A percentile compares a stretch with the other conserved stretches of the same genome.
These are phyloP conservation scores for Phytophthora sojae DNA, from an alignment of 352 stramenopile species.

Conservation along the genomic window DNA sequence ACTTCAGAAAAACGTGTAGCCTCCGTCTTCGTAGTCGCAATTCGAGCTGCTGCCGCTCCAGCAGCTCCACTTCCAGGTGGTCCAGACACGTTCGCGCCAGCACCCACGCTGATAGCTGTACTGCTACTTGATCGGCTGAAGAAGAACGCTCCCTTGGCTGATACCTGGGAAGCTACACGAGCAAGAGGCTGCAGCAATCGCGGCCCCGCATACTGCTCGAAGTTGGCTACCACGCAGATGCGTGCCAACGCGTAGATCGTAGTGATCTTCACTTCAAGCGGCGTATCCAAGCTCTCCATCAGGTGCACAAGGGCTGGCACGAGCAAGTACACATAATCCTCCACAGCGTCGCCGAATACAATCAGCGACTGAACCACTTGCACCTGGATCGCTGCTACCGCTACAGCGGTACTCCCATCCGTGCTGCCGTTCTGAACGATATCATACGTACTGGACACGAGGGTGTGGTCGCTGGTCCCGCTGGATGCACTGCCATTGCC, in stretches of 20 bases:
- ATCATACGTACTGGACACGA: slow-evolving; percentile 36
- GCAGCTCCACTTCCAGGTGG: slow-evolving; percentile 20
- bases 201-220: slow-evolving; percentile 84
- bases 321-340: slow-evolving; percentile 96
- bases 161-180: slow-evolving; percentile 78
- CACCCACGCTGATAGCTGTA: slow-evolving; percentile 14
- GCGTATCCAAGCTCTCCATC: slow-evolving; percentile 91
- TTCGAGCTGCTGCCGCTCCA: slow-evolving; percentile 34
- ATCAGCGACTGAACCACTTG: slow-evolving; percentile 91
- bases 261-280: slow-evolving; percentile 80
- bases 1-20: slow-evolving; percentile 79
- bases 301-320: slow-evolving; percentile 94
- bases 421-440: slow-evolving; percentile 35
- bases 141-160: slow-evolving; percentile 75
- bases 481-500: slow-evolving; percentile 6
- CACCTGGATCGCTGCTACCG: slow-evolving; percentile 63
- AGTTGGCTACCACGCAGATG: slow-evolving; percentile 71
- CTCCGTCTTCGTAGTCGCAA: slow-evolving; percentile 70
- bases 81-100: slow-evolving; percentile 11
- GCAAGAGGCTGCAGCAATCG: slow-evolving; percentile 75
- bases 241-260: slow-evolving; percentile 74
- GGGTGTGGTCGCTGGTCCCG: slow-evolving; percentile 24
- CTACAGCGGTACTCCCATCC: slow-evolving; percentile 24
- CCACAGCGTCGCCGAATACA: slow-evolving; percentile 92
- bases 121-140: slow-evolving; percentile 51